Conservation (phyloP, 139 green algal species). For the Chlorella sp. region DNA sequence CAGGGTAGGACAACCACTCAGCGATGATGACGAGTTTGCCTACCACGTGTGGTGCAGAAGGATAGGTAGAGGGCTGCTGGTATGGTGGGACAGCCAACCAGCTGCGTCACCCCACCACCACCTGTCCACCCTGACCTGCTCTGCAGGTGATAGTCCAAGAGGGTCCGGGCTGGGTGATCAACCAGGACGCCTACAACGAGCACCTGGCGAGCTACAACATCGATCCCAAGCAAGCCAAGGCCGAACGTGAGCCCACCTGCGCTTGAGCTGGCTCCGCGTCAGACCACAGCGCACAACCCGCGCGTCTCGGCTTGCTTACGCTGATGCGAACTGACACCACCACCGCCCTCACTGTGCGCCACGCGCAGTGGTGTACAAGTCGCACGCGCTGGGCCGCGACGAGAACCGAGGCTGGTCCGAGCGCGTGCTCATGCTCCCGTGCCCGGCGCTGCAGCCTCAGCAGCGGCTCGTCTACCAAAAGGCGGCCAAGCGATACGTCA, state of each 20-base stretch:
- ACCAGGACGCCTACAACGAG: slow-evolving; percentile 1
- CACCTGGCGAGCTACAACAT: not conserved
- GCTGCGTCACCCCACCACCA: not conserved
- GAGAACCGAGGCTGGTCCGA: not conserved
- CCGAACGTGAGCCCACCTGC: too few relatives aligned
- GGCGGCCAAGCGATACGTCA: too few relatives aligned
- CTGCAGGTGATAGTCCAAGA: slow-evolving; percentile 9
- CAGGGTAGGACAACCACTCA: not conserved
- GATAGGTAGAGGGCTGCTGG: too few relatives aligned
- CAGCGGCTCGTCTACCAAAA: not conserved
- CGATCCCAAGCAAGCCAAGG: too few relatives aligned
- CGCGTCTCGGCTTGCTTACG: too few relatives aligned
- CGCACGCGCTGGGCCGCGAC: not conserved
- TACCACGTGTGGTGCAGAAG: not conserved
- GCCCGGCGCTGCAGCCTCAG: not conserved
- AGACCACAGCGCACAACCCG: too few relatives aligned
- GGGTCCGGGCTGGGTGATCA: slow-evolving; percentile 10
- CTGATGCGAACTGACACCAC: not conserved
- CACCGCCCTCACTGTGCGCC: not conserved
- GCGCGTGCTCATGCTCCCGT: not conserved
- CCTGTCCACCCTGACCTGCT: too few relatives aligned
- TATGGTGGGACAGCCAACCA: not conserved
- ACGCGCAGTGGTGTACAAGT: not conserved
- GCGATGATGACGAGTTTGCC: not conserved
- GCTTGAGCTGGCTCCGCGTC: too few relatives aligned